These are phyloP conservation scores for Aureobasidium lini DNA, from an alignment of 2,329 filamentous ascomycete genomes.

Conservation along the genomic window DNA sequence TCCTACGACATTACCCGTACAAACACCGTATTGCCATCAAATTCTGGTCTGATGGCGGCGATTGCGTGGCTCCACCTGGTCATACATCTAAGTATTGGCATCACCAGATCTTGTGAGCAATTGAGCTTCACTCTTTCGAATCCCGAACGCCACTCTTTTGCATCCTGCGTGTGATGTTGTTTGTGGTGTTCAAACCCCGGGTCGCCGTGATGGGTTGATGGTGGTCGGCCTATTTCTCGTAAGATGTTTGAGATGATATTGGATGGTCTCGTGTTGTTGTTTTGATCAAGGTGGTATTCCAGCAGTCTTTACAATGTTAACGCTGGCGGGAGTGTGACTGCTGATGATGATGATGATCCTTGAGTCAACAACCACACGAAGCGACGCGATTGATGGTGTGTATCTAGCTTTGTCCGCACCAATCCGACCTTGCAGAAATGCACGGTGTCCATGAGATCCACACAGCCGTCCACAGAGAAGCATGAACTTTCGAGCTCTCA, in stretches of 20 bases:
- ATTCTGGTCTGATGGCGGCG: neutral
- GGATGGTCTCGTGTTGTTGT: neutral
- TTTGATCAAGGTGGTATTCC: neutral
- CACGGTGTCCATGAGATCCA: no score
- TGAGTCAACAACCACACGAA: no score
- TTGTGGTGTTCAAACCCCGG: neutral
- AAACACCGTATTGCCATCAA: neutral
- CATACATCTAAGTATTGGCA: neutral
- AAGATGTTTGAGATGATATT: neutral
- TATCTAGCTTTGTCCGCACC: no score
- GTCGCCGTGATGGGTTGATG: neutral
- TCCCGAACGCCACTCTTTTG: neutral
- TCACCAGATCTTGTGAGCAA: neutral
- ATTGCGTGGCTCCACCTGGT: neutral
- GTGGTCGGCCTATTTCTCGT: slow-evolving; percentile 7
- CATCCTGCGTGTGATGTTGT: neutral
- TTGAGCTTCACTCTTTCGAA: neutral
- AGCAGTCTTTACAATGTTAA: no score
- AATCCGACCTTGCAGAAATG: no score
- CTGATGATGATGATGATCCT: no score
- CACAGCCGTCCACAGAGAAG: no score
- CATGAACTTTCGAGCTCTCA: no score
- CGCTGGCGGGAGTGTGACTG: no score
- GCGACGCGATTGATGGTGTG: no score
- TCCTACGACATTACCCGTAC: neutral